phyloP scores from a whole-genome alignment of 2,329 filamentous ascomycete species.

The Pseudopyrenochaeta lycopersici region DNA sequence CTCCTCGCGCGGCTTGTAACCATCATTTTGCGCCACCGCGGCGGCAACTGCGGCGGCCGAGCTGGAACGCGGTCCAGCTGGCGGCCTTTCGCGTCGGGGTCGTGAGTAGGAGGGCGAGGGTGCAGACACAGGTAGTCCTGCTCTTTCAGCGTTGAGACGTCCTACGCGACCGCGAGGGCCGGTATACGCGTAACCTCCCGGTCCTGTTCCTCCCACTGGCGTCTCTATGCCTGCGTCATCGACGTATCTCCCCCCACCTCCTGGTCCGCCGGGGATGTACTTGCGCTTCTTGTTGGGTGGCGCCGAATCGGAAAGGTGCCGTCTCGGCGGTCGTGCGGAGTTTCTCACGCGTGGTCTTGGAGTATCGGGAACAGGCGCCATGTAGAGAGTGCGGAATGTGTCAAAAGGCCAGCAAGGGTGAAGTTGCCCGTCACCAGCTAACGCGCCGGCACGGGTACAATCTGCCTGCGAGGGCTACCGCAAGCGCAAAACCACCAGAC shows the following conservation, averaged over 20 bases:
- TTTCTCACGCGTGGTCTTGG: conserved; percentile 48
- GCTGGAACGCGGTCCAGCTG: conserved; percentile 74
- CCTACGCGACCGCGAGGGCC: conserved; percentile 63
- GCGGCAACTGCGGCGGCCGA: conserved; percentile 89
- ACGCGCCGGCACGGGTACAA: conserved; percentile 40
- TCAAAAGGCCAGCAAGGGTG: conserved; percentile 34
- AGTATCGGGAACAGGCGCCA: conserved; percentile 48
- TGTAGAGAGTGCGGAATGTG: conserved; percentile 39
- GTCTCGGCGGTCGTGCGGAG: conserved; percentile 43
- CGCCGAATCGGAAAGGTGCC: conserved; percentile 50
- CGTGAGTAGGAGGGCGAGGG: conserved; percentile 56
- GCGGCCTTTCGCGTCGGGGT: conserved; percentile 49
- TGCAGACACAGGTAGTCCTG: conserved; percentile 52
- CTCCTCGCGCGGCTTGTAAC: conserved; percentile 97
- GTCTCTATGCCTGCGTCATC: conserved; percentile 74
- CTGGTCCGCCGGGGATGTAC: conserved; percentile 87
- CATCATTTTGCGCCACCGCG: conserved; percentile 88
- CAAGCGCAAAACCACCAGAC: conserved; percentile 39
- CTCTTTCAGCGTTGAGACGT: conserved; percentile 58
- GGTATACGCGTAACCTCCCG: conserved; percentile 60
- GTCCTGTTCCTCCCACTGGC: conserved; percentile 60
- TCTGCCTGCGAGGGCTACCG: conserved; percentile 30
- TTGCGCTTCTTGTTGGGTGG: conserved; percentile 57
- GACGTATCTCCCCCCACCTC: conserved; percentile 84
- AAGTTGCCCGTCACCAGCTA: conserved; percentile 24